Evolutionary conservation across 2,329 filamentous ascomycete species (phyloP).

Genomic region (Cryphonectria japonica): DNA sequence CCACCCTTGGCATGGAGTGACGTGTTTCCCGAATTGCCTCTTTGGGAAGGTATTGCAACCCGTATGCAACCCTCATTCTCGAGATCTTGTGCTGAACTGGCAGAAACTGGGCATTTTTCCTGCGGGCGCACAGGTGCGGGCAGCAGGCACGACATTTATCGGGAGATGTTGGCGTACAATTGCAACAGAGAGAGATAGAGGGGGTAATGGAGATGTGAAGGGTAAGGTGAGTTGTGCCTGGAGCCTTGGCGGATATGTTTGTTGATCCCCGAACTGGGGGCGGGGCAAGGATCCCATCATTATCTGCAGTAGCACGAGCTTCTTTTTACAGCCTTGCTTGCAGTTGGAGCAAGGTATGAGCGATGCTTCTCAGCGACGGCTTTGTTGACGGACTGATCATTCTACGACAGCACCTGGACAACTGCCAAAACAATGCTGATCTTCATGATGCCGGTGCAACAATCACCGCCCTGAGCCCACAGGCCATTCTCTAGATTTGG

Average conservation of each 20-base stretch:
- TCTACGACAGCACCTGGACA: too few relatives aligned
- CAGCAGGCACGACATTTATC: not conserved
- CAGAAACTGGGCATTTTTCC: not conserved
- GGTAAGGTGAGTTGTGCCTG: conserved; percentile 8
- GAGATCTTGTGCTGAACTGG: not conserved
- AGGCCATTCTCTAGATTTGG: not conserved
- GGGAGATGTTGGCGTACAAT: not conserved
- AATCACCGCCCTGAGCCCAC: not conserved
- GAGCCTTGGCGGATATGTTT: not conserved
- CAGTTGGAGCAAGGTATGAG: not conserved
- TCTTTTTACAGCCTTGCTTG: not conserved
- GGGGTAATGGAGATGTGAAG: not conserved
- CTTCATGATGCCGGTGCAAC: not conserved
- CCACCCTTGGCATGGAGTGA: conserved; percentile 14
- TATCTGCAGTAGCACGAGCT: not conserved
- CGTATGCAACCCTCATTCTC: conserved; percentile 7
- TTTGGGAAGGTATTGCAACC: conserved; percentile 20
- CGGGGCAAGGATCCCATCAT: not conserved
- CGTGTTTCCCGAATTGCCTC: conserved; percentile 24
- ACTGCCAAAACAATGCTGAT: not conserved
- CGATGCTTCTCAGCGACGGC: not conserved
- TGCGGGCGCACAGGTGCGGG: conserved; percentile 22
- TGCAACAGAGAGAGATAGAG: not conserved
- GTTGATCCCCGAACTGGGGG: conserved; percentile 3
- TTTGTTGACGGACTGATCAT: not conserved